Evolutionary conservation across 2,329 filamentous ascomycete genomes (phyloP).

Genomic region (Cytospora piceae): DNA sequence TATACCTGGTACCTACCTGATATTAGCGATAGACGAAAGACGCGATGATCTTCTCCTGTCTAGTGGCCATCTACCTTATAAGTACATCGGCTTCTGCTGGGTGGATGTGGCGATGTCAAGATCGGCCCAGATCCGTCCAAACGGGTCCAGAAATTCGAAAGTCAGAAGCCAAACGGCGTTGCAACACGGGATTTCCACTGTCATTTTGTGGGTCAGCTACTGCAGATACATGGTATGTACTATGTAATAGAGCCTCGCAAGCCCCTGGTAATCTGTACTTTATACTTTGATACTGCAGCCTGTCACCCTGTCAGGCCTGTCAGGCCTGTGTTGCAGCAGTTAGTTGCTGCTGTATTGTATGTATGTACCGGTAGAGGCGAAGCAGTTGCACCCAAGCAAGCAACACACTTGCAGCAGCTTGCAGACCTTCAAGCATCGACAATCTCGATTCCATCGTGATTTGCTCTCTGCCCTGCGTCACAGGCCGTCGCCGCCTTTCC

Average conservation of each 20-base stretch:
- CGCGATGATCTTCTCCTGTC: not conserved
- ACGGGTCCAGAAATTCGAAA: not conserved
- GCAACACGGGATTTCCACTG: not conserved
- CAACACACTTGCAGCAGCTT: not conserved
- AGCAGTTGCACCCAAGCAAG: not conserved
- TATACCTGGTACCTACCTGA: too few relatives aligned
- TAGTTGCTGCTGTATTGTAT: not conserved
- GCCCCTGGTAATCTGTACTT: not conserved
- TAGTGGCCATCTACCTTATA: not conserved
- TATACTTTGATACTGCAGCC: not conserved
- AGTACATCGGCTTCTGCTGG: not conserved
- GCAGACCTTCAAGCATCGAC: not conserved
- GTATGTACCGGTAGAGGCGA: not conserved
- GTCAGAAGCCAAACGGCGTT: not conserved
- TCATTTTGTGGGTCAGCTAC: not conserved
- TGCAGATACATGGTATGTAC: not conserved
- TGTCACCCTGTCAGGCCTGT: too few relatives aligned
- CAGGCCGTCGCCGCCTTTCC: not conserved
- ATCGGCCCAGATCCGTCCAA: not conserved
- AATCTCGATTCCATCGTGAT: constrained; percentile 30
- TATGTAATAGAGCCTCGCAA: not conserved
- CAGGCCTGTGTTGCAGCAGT: too few relatives aligned
- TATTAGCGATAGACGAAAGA: too few relatives aligned
- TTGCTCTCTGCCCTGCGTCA: constrained; percentile 20
- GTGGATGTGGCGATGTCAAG: not conserved